Conservation (phyloP, 116 monocot genomes). For the Trichopus zeylanicus region DNA sequence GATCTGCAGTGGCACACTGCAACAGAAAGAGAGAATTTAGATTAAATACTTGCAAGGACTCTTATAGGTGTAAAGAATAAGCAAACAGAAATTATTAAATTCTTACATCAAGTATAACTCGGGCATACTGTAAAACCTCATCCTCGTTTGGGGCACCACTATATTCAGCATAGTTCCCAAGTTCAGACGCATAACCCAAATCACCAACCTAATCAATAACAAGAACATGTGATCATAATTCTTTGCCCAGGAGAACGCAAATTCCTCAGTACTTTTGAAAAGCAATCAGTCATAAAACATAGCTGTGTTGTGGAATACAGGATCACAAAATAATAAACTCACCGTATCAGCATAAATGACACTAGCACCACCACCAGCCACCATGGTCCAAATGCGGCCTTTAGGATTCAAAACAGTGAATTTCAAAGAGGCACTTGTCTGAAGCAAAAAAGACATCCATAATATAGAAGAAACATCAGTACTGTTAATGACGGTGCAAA, state of each 20-base stretch:
- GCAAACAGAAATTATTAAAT: not conserved
- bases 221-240: not conserved
- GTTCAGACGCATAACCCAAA: conserved; percentile 77
- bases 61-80: not conserved
- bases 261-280: too few relatives aligned
- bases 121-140: conserved; percentile 86
- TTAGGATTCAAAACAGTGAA: conserved; percentile 88
- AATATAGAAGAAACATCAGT: not conserved
- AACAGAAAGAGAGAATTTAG: conserved; percentile 1
- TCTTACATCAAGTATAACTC: conserved; percentile 82
- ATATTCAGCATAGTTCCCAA: conserved; percentile 93
- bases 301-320: not conserved
- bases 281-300: too few relatives aligned
- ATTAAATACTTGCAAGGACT: not conserved
- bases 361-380: conserved; percentile 94
- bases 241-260: not conserved
- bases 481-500: not conserved
- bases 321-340: conserved; percentile 4
- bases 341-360: conserved; percentile 96
- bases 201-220: conserved; percentile 57
- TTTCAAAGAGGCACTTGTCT: conserved; percentile 95
- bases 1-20: conserved; percentile 85
- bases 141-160: conserved; percentile 95
- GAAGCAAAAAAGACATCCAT: conserved; percentile 5
- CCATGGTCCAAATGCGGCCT: conserved; percentile 97